Evolutionary conservation across 1,284 basidiomycete species (phyloP), one percentile per base, ranked within the genome.

Genomic region (Cryptococcus jaspeensis): DNA sequence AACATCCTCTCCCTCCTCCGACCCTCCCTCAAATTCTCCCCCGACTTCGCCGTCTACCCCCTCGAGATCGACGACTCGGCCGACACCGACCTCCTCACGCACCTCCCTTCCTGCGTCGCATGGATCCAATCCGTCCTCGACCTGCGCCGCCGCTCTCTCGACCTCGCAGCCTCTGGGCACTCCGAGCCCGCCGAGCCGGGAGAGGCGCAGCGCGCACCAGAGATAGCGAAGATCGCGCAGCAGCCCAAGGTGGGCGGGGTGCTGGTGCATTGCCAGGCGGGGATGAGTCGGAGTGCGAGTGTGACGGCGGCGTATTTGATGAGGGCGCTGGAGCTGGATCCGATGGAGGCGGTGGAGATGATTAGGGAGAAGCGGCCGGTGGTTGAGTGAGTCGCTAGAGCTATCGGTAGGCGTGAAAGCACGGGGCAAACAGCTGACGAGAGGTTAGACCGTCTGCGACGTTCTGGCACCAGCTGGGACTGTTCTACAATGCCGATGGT

Each of bases 231-330:
- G 7, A 52, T 55, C 4, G 62, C 65, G 13, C 51, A 49, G n/a
- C 50, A 56, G 28, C 66, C 86, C 66, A 88, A 87, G 66, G 84
- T 83, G 0, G 81, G 85, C 28, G 87, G 87, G 1, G 87, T 94
- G 0, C 79, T 93, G 16, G 88, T 93, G 0, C 91, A 94, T 73
- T 93, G 91, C 71, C 85, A 89, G 61, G 90, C 89, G 23, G 90
- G 90, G 23, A 82, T 91, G 77, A 91, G 89, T 67, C 83, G 91
- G 23, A 90, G 88, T 62, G 85, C 87, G 15, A 87, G 89, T 0
- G 85, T 93, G 50, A 85, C 87, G 6, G 85, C 89, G 2, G 91
- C 91, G 6, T 94, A 89, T 69, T 78, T 94, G 45, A 92, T 93
- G 89, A 84, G 87, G 65, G 82, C 83, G 13, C 79, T 81, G 56